phyloP scores from a whole-genome alignment of 2,329 filamentous ascomycete species.

The Hypoxylon sp. region DNA sequence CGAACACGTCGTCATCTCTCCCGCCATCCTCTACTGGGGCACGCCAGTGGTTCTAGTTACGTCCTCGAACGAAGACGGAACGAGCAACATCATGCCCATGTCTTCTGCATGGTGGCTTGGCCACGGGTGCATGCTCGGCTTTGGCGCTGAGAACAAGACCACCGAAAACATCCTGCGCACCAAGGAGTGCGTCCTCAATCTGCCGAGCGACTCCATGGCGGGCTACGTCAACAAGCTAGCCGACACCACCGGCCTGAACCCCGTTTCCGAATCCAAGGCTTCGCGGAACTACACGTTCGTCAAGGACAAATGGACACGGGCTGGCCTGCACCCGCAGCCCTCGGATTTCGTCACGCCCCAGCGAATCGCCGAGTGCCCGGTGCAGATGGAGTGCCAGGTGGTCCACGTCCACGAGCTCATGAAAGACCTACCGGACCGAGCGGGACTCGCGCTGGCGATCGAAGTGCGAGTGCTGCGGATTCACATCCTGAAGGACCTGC shows the following conservation, averaged over 20 bases:
- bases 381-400: conserved; percentile 61
- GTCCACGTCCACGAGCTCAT: conserved; percentile 54
- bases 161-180: conserved; percentile 59
- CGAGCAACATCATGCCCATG: conserved; percentile 60
- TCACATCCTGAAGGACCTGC: conserved; percentile 55
- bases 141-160: conserved; percentile 57
- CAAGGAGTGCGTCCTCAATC: conserved; percentile 61
- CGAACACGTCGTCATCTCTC: conserved; percentile 53
- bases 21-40: conserved; percentile 60
- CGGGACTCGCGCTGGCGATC: conserved; percentile 53
- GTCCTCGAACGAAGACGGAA: conserved; percentile 59
- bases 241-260: conserved; percentile 55
- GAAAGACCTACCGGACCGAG: conserved; percentile 52
- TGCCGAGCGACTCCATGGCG: conserved; percentile 56
- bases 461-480: conserved; percentile 58
- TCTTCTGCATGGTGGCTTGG: conserved; percentile 64
- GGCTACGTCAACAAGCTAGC: conserved; percentile 58
- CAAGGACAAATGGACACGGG: conserved; percentile 58
- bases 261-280: conserved; percentile 51
- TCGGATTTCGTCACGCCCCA: conserved; percentile 56
- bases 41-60: conserved; percentile 60
- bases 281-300: conserved; percentile 55
- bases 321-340: conserved; percentile 54
- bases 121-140: conserved; percentile 60
- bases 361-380: conserved; percentile 59